A percentile compares a stretch with the other conserved stretches of the same genome.
Conservation (phyloP, 768 basidiomycete genomes). For the Omphalotus guepiniiformis region DNA sequence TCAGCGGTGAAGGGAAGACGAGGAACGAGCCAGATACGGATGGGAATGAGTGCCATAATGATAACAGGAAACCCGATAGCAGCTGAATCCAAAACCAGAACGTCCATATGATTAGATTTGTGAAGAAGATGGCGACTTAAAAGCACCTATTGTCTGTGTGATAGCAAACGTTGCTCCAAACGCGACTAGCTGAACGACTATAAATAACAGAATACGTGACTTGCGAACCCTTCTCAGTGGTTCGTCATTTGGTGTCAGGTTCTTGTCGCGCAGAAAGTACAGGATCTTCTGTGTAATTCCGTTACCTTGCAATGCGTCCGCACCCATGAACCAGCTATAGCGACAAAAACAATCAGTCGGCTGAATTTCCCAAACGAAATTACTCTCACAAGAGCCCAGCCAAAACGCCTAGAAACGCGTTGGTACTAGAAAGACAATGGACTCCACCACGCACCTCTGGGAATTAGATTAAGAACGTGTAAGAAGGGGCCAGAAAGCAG, state of each 20-base stretch:
- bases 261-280: slow-evolving; percentile 71
- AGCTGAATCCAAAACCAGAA: slow-evolving; percentile 44
- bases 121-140: neutral
- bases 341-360: neutral
- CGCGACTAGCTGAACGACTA: slow-evolving; percentile 70
- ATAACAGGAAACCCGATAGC: slow-evolving; percentile 91
- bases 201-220: slow-evolving; percentile 67
- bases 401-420: slow-evolving; percentile 47
- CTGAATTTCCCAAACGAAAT: neutral
- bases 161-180: slow-evolving; percentile 90
- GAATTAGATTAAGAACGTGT: slow-evolving; percentile 74
- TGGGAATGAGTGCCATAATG: slow-evolving; percentile 77
- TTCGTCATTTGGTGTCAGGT: slow-evolving; percentile 57
- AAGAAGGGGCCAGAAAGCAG: slow-evolving; percentile 81
- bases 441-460: slow-evolving; percentile 43
- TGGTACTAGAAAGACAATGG: slow-evolving; percentile 1
- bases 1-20: slow-evolving; percentile 68
- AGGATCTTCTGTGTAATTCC: slow-evolving; percentile 81
- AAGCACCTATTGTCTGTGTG: slow-evolving; percentile 79
- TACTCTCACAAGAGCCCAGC: slow-evolving; percentile 81
- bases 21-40: slow-evolving; percentile 71
- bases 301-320: slow-evolving; percentile 72
- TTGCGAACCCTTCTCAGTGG: slow-evolving; percentile 74
- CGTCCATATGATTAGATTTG: slow-evolving; percentile 17
- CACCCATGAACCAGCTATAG: slow-evolving; percentile 87